Evolutionary conservation across 208 protist genomes (phyloP).

Genomic region (Trypanosoma platydactyli): DNA sequence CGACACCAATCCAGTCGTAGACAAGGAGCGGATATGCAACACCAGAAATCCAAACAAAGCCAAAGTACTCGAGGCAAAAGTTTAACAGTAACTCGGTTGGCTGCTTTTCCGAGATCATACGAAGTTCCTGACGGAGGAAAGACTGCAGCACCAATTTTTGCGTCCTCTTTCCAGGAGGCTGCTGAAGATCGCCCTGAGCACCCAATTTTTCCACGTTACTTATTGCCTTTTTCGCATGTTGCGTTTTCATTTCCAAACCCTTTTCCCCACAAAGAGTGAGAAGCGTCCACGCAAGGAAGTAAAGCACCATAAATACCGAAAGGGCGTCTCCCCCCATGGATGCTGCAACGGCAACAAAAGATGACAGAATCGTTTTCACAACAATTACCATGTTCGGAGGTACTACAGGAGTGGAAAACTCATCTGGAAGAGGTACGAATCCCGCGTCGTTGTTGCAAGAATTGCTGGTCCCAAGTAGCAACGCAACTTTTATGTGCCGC

Average conservation of each 20-base stretch:
- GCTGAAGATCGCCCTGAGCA: not conserved
- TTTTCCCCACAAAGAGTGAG: constrained; percentile 63
- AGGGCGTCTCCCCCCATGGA: constrained; percentile 40
- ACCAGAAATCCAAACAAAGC: constrained; percentile 74
- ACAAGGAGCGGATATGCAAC: constrained; percentile 50
- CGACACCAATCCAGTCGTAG: constrained; percentile 53
- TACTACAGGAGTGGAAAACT: constrained; percentile 63
- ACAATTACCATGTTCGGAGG: constrained; percentile 41
- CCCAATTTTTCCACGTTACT: not conserved
- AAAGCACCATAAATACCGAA: constrained; percentile 41
- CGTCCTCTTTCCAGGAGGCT: not conserved
- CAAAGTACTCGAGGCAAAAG: constrained; percentile 86
- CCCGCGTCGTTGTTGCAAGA: not conserved
- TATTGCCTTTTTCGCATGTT: not conserved
- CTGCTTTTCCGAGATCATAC: constrained; percentile 53
- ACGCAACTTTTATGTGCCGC: constrained; percentile 81
- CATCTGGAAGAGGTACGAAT: constrained; percentile 22
- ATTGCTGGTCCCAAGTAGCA: constrained; percentile 36
- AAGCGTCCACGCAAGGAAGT: constrained; percentile 58
- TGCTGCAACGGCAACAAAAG: constrained; percentile 45
- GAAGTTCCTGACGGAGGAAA: constrained; percentile 65
- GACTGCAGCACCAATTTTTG: constrained; percentile 1
- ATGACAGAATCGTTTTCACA: constrained; percentile 57
- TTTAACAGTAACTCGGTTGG: constrained; percentile 74
- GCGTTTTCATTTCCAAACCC: constrained; percentile 37